Conservation (phyloP, 75 land plant genomes). For the Gnetum montanum region DNA sequence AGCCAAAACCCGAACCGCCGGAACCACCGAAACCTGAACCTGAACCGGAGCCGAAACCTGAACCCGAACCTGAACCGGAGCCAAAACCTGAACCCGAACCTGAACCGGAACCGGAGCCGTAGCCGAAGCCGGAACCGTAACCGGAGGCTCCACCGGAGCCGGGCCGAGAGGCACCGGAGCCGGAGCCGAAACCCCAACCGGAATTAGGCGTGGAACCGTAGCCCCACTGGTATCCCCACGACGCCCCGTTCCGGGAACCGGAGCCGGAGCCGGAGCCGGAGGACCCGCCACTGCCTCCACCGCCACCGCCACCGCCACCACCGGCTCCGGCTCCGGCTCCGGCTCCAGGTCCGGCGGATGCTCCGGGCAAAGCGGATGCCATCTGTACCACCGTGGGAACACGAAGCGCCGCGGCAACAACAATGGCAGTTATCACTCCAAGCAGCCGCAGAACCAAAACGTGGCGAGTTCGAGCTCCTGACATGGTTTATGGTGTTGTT, state of each 20-base stretch:
- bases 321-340: no score
- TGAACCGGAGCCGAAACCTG: background rate
- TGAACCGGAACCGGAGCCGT: background rate
- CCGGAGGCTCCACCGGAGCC: background rate
- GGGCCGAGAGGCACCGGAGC: background rate
- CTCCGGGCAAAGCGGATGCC: background rate
- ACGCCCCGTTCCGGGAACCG: background rate
- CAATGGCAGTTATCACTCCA: no score
- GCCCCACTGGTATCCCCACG: slow-evolving; percentile 1
- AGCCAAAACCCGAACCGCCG: background rate
- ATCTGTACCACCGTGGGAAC: background rate
- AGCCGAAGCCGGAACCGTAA: background rate
- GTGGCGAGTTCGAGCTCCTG: no score
- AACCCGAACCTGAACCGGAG: background rate
- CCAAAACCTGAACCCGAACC: background rate
- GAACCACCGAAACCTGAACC: no score
- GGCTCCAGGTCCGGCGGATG: no score
- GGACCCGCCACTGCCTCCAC: background rate
- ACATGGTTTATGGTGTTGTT: no score
- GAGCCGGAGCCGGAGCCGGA: background rate
- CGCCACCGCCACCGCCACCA: background rate
- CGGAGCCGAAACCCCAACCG: slow-evolving; percentile 4
- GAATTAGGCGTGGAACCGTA: background rate
- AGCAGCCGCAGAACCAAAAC: no score
- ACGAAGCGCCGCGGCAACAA: no score